Evolutionary conservation across 1,284 basidiomycete species (phyloP), one percentile per base, ranked within the genome.

Genomic region (Papiliotrema laurentii): DNA sequence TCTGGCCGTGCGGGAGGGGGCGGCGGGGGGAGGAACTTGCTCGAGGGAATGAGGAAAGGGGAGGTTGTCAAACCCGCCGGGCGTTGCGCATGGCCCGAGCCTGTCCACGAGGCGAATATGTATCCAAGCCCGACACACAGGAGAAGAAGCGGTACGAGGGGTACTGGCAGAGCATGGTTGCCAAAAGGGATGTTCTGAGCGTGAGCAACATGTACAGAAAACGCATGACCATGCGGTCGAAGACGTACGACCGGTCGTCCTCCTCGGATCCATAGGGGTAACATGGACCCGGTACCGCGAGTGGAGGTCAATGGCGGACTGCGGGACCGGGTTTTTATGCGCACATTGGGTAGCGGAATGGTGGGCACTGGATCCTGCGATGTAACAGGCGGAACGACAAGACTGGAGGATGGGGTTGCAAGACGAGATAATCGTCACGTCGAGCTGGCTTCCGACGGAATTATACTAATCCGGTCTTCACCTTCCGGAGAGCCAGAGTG

Each of bases 41-140:
- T 25, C 9, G 60, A 47, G 9, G 55, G 40, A 26, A 68, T 55
- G 26, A 59, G 52, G 53, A 68, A 67, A 5, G 58, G 51, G 3
- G 67, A 64, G 18, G 53, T 27, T 5, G 63, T 59, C 14, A 24
- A 21, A 6, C 25, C 27, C 7, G 19, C 5, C 25, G 21, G 9
- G 27, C n/a, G 7, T 26, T 38, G 39, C n/a, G 21, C 7, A 33
- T 37, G 34, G 27, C n/a, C 16, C 9, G 36, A 38, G 21, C 21
- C 9, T 38, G 36, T 11, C 36, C 16, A 38, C 19, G 36, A 41
- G 24, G 19, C 5, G 24, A 26, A n/a, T n/a, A n/a, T n/a, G n/a
- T n/a, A n/a, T n/a, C 9, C 39, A 25, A 26, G 9, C 11, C 19
- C 39, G 13, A 41, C 11, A 5, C 7, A 14, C 9, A 41, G 39